Base-by-base conservation (phyloP, 495 filamentous ascomycete genomes). In the Aspergillus coremiiformis region DNA sequence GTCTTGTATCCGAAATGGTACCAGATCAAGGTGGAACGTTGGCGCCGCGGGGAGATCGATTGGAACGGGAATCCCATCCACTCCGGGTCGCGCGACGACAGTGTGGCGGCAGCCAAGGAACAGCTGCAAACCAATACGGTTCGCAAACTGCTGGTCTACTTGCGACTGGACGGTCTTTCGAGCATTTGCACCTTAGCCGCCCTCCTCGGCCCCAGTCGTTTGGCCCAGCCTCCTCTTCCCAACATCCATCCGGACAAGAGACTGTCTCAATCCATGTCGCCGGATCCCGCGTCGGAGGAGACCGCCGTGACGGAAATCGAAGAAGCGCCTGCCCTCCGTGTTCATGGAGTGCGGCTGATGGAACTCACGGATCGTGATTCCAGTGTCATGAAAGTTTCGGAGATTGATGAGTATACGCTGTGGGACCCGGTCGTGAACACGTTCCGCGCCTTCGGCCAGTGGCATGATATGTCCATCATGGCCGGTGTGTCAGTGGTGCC, bases 311-410 rank as follows among this genome's bases (percentile, higher is more conserved):
- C 57, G 20, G 60, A 67, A 1, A 22, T 57, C 2, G 60, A 70
- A 23, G 49, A 63, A 14, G 33, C 56, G 5, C 55, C 47, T 20
- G 79, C 83, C 0, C 76, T 96, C 3, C 81, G 90, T 62, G 88
- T 94, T 0, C 86, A 96, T 59, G 93, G 90, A 30, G 69, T 96
- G 20, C 86, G 91, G 2, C 74, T 98, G 44, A 68, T 96, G 35
- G 89, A 94, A 62, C 81, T 97, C 20, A 93, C 89, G 0, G 90
- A 98, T 54, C 90, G 93, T 76, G 84, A 86, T 27, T 96, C 93
- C 6, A 87, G 90, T 17, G 90, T 96, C 48, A 98, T 98, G 93
- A 86, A 90, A 59, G 88, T 95, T 5, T 84, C 89, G 0, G 89
- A 93, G 53, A 73, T 82, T 35, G 89, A 91, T 9, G 88, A 90